Conservation (phyloP, 2,329 filamentous ascomycete genomes). For the Coniochaeta ligniaria region DNA sequence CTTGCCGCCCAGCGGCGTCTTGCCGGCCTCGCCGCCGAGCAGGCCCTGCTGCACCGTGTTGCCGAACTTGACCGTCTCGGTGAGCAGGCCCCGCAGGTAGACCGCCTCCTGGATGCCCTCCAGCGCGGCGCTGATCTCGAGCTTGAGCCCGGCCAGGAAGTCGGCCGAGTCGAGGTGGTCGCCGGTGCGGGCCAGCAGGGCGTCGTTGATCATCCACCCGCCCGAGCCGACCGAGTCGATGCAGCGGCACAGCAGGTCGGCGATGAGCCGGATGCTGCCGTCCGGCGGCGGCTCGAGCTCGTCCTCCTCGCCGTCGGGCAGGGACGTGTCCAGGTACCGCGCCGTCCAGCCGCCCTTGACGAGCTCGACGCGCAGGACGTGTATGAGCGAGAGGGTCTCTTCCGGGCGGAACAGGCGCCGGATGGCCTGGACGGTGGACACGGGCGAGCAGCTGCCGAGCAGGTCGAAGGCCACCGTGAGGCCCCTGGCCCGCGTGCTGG, state of each 20-base stretch:
- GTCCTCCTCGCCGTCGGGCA: constrained; percentile 19
- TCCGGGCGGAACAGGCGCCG: constrained; percentile 56
- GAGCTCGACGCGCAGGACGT: constrained; percentile 65
- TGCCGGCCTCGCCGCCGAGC: no score
- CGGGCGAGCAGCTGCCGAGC: constrained; percentile 57
- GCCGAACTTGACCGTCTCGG: constrained; percentile 59
- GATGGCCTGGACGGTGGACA: constrained; percentile 54
- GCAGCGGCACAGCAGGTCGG: constrained; percentile 63
- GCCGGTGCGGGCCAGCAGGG: constrained; percentile 31
- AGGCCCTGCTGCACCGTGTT: constrained; percentile 22
- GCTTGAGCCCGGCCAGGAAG: constrained; percentile 57
- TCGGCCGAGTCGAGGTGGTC: constrained; percentile 51
- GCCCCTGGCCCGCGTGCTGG: constrained; percentile 53
- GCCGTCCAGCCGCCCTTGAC: constrained; percentile 70
- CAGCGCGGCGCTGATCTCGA: constrained; percentile 63
- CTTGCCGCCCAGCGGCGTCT: no score
- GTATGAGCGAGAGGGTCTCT: constrained; percentile 65
- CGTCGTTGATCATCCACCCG: constrained; percentile 64
- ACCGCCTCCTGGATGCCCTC: constrained; percentile 65
- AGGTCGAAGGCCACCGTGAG: constrained; percentile 63
- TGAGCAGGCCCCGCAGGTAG: constrained; percentile 55
- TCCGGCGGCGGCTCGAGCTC: constrained; percentile 48
- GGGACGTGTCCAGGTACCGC: constrained; percentile 55
- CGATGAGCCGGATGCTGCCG: constrained; percentile 62
- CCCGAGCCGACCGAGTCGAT: constrained; percentile 69